A percentile compares a stretch with the other conserved stretches of the same genome.
phyloP scores from a whole-genome alignment of 2,329 filamentous ascomycete genomes.

The Malbranchea cinnamomea region DNA sequence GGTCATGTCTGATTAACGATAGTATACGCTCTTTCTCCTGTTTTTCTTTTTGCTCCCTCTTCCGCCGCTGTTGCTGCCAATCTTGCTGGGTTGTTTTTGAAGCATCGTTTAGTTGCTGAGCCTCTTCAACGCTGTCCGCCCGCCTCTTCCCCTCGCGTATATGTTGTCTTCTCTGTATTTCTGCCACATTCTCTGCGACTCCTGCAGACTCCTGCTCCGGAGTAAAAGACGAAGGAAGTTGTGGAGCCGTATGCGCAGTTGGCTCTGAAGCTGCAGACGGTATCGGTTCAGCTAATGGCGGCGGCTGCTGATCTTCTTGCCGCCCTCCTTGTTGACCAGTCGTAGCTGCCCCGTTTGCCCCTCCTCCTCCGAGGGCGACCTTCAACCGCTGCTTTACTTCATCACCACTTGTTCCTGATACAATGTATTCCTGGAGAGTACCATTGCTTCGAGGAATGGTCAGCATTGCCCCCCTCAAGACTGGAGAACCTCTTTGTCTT shows the following conservation, averaged over 20 bases:
- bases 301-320: no score
- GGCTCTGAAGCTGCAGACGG: conserved; percentile 1
- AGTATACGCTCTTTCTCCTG: conserved; percentile 59
- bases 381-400: conserved; percentile 48
- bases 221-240: conserved; percentile 1
- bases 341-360: no score
- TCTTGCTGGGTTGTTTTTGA: conserved; percentile 33
- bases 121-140: conserved; percentile 1
- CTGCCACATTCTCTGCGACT: conserved; percentile 7
- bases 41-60: conserved; percentile 48
- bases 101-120: background rate
- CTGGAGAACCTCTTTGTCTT: conserved; percentile 15
- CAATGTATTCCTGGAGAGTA: conserved; percentile 61
- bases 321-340: conserved; percentile 3
- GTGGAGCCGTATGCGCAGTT: background rate
- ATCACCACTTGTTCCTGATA: conserved; percentile 46
- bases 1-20: conserved; percentile 63
- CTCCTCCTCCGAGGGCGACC: conserved; percentile 26
- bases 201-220: no score
- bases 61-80: conserved; percentile 41
- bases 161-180: conserved; percentile 14
- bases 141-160: conserved; percentile 12
- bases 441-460: conserved; percentile 43
- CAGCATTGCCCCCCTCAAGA: background rate
- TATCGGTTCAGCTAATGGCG: no score